Evolutionary conservation across 2,329 filamentous ascomycete species (phyloP).

Genomic region (Alternaria burnsii): DNA sequence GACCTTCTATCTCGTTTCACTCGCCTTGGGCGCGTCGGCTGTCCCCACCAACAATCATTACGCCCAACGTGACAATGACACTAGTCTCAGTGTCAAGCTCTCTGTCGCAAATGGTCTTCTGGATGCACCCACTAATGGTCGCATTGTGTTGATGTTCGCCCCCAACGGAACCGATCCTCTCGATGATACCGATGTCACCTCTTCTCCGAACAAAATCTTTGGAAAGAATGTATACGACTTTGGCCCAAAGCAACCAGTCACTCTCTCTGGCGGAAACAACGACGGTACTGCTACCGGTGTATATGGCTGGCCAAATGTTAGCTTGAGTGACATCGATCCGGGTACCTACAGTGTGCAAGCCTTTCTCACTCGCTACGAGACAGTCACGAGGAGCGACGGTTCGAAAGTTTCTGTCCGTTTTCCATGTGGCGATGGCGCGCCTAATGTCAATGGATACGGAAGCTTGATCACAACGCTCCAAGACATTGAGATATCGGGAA

Average conservation of each 20-base stretch:
- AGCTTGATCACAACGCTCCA: constrained; percentile 37
- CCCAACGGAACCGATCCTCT: constrained; percentile 47
- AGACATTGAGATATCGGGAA: constrained; percentile 39
- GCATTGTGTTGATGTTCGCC: constrained; percentile 45
- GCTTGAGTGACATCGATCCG: constrained; percentile 39
- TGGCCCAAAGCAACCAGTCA: constrained; percentile 23
- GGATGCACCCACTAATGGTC: constrained; percentile 39
- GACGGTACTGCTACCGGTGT: constrained; percentile 36
- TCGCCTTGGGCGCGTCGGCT: constrained; percentile 9
- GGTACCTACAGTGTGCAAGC: constrained; percentile 49
- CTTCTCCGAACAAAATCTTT: constrained; percentile 48
- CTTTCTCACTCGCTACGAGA: constrained; percentile 49
- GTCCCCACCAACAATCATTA: not conserved
- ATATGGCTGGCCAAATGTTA: constrained; percentile 47
- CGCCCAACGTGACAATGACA: constrained; percentile 4
- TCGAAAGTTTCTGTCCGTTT: constrained; percentile 48
- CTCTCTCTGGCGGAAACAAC: constrained; percentile 41
- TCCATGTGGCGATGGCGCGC: constrained; percentile 49
- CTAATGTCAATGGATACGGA: constrained; percentile 41
- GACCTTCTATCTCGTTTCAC: not conserved
- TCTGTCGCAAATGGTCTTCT: constrained; percentile 41
- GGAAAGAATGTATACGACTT: constrained; percentile 49
- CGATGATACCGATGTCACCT: constrained; percentile 48
- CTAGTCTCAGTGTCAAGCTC: constrained; percentile 29
- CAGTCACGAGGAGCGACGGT: constrained; percentile 47